Evolutionary conservation across 129 eudicot species (phyloP).

Genomic region (Kitagawia praeruptora): DNA sequence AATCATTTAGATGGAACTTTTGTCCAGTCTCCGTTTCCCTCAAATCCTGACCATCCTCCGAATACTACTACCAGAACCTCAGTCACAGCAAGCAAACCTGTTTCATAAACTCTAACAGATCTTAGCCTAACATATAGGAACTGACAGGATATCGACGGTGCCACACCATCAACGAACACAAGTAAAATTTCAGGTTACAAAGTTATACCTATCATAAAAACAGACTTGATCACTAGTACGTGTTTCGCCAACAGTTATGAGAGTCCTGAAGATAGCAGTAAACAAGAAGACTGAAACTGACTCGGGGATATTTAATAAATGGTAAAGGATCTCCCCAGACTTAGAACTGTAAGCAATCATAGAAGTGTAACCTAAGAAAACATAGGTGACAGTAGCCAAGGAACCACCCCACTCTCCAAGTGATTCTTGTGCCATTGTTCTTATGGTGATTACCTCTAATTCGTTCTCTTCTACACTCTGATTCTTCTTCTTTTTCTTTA

Average conservation of each 20-base stretch:
- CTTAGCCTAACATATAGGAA: neutral
- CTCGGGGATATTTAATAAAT: slow-evolving; percentile 51
- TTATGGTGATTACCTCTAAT: slow-evolving; percentile 60
- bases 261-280: slow-evolving; percentile 48
- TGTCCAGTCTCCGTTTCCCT: slow-evolving; percentile 57
- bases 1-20: slow-evolving; percentile 44
- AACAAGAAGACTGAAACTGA: slow-evolving; percentile 45
- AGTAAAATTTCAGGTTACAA: neutral
- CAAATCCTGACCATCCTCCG: slow-evolving; percentile 66
- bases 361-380: slow-evolving; percentile 84
- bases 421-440: slow-evolving; percentile 94
- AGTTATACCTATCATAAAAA: slow-evolving; percentile 51
- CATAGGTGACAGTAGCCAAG: slow-evolving; percentile 56
- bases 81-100: slow-evolving; percentile 55
- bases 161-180: neutral
- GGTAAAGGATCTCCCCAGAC: slow-evolving; percentile 76
- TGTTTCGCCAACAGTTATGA: slow-evolving; percentile 61
- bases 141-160: neutral
- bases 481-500: slow-evolving; percentile 33
- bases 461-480: slow-evolving; percentile 17
- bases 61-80: slow-evolving; percentile 52
- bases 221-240: slow-evolving; percentile 62
- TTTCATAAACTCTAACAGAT: slow-evolving; percentile 12
- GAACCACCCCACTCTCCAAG: slow-evolving; percentile 73
- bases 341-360: slow-evolving; percentile 71